Base-by-base conservation (phyloP, 2,329 filamentous ascomycete genomes). In the Monosporascus sp. region DNA sequence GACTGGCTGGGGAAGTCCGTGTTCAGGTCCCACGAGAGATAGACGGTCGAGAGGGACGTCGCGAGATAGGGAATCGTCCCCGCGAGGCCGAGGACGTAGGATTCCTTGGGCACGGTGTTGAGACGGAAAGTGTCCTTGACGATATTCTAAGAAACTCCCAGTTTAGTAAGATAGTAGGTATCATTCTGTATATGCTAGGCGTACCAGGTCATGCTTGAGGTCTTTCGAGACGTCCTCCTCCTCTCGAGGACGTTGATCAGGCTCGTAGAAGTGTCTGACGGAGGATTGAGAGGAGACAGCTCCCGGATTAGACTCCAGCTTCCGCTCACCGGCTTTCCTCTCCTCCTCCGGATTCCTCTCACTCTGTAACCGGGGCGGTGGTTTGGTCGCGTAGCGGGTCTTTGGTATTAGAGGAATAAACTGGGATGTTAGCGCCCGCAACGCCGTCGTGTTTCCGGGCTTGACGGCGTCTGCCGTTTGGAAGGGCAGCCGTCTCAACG, bases 61-160 rank as follows among this genome's bases (percentile, higher is more conserved):
- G 80, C 88, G 9, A 95, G 76, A 71, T 96, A 97, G 46, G 94
- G 90, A 5, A 96, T 65, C 1, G 95, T 86, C 64, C 90, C 91
- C 6, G 88, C 88, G 54, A 89, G 75, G 52, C 88, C 88, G 44
- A 91, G 78, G 53, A 79, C 76, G 48, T 86, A 78, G 22, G 87
- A 82, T 66, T 89, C 83, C 62, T 77, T 81, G 7, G 88, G 88
- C 4, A 90, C 87, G 2, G 75, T 73, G 37, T 70, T 66, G 37
- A 91, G 76, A 20, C 78, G 80, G 65, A 91, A 87, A 1, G 87
- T 88, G 15, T 89, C 84, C 63, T 83, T 83, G 65, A 90, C 80
- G 8, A 80, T 79, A 65, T 79, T 73, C 83, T 89, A 48, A 5
- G 20, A 27, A 37, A 15, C 5, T 24, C 25, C 35, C 20, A 48